A percentile compares a stretch with the other conserved stretches of the same genome.
Evolutionary conservation across 805 yeast genomes (phyloP).

Genomic region (Metschnikowia kunwiensis): DNA sequence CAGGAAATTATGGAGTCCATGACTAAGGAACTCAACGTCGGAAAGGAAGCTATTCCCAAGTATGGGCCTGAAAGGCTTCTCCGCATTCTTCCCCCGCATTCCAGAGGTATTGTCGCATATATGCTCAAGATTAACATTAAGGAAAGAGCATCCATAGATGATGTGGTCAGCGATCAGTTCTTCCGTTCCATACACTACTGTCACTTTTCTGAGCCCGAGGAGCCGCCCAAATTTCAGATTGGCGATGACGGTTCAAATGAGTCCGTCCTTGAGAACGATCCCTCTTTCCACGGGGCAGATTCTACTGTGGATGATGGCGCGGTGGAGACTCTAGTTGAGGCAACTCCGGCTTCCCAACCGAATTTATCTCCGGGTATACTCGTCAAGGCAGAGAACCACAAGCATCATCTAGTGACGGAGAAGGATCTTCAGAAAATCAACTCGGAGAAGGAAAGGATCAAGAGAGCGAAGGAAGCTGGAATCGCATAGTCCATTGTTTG

Average conservation of each 20-base stretch:
- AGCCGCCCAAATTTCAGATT: slow-evolving; percentile 5
- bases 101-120: slow-evolving; percentile 55
- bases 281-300: neutral
- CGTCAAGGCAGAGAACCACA: slow-evolving; percentile 41
- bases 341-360: neutral
- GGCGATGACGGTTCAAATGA: slow-evolving; percentile 3
- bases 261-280: neutral
- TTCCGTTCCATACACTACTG: slow-evolving; percentile 56
- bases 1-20: slow-evolving; percentile 12
- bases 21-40: slow-evolving; percentile 14
- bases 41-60: slow-evolving; percentile 12
- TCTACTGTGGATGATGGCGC: neutral
- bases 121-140: slow-evolving; percentile 65
- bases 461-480: slow-evolving; percentile 13
- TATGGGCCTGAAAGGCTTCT: slow-evolving; percentile 71
- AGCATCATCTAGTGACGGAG: slow-evolving; percentile 67
- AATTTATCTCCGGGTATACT: neutral
- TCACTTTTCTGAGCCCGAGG: slow-evolving; percentile 22
- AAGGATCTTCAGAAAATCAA: slow-evolving; percentile 48
- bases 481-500: slow-evolving; percentile 6
- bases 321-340: slow-evolving; percentile 1
- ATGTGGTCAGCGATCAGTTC: slow-evolving; percentile 58
- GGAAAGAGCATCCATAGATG: slow-evolving; percentile 56
- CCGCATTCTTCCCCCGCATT: slow-evolving; percentile 64
- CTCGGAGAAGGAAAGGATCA: slow-evolving; percentile 28